Evolutionary conservation across 169 alveolate genomes (phyloP), one percentile per base, ranked within the genome.

Genomic region (Plasmodium gonderi): DNA sequence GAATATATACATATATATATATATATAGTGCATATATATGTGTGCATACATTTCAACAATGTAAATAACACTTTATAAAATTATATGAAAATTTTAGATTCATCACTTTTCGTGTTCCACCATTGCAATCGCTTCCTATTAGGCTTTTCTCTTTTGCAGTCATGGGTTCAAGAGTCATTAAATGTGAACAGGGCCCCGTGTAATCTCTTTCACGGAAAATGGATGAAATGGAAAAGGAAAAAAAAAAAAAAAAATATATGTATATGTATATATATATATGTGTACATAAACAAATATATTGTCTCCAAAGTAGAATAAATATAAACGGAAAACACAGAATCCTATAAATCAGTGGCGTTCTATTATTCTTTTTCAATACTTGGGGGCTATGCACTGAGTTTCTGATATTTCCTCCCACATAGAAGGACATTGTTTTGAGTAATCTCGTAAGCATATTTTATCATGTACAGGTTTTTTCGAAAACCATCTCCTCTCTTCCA

Each of bases 381-480:
- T 83, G n/a, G 92, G 92, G 14, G 92, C 17, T 40, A 51, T 69
- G 44, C 92, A 83, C 77, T 83, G 92, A 7, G 82, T 72, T 69
- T 83, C 92, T 49, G 92, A 69, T 47, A 83, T 54, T 83, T 51
- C 75, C 44, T 83, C 92, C 92, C 92, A 83, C 17, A 45, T 40
- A 36, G 92, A 69, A 47, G 92, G 92, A 69, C 92, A 83, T 38
- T 49, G 75, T 83, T 69, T 83, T 36, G 92, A 72, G 31, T 83
- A 83, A 42, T 83, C 92, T 42, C 92, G 75, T 33, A 83, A 69
- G 29, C 92, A 83, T 83, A 83, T 83, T 83, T 72, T 83, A 83
- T 83, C 92, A 44, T 45, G 36, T 17, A 83, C 40, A 9, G 77
- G 76, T n/a, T 83, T 83, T 47, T 72, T 83, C 9, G 92, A 83